Conservation (phyloP, 768 basidiomycete species). For the Psilocybe cubensis region DNA sequence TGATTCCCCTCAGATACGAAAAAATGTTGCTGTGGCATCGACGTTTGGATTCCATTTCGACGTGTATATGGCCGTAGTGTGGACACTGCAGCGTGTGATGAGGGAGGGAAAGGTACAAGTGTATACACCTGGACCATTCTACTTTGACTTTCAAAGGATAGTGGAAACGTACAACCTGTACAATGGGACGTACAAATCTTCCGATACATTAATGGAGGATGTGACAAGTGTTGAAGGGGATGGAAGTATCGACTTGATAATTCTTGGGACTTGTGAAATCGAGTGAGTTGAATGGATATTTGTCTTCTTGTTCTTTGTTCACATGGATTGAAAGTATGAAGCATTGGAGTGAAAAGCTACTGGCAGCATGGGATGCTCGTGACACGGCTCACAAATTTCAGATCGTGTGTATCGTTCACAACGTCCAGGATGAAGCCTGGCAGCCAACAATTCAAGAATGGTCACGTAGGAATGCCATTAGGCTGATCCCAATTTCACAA, state of each 20-base stretch:
- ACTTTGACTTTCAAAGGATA: slow-evolving; percentile 6
- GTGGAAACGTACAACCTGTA: slow-evolving; percentile 4
- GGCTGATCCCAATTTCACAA: slow-evolving; percentile 8
- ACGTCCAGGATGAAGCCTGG: slow-evolving; percentile 1
- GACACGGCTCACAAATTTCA: slow-evolving; percentile 9
- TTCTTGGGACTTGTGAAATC: slow-evolving; percentile 9
- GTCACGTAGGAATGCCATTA: slow-evolving; percentile 7
- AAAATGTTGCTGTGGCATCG: slow-evolving; percentile 6
- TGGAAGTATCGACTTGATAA: slow-evolving; percentile 1
- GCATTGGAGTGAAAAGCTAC: background rate
- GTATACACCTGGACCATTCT: background rate
- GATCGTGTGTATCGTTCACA: slow-evolving; percentile 8
- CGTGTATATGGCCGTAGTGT: slow-evolving; percentile 10
- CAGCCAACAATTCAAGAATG: slow-evolving; percentile 6
- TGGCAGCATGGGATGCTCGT: slow-evolving; percentile 7
- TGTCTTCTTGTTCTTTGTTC: too few relatives aligned
- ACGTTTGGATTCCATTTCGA: slow-evolving; percentile 8
- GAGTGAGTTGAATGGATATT: background rate
- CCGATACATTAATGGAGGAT: background rate
- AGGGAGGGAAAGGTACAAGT: background rate
- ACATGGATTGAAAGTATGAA: background rate
- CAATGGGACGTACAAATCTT: background rate
- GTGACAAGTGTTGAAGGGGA: background rate
- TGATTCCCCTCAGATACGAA: background rate
- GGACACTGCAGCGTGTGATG: slow-evolving; percentile 8